Base-by-base conservation (phyloP, 2,329 filamentous ascomycete genomes). In the Didymella pinodella region DNA sequence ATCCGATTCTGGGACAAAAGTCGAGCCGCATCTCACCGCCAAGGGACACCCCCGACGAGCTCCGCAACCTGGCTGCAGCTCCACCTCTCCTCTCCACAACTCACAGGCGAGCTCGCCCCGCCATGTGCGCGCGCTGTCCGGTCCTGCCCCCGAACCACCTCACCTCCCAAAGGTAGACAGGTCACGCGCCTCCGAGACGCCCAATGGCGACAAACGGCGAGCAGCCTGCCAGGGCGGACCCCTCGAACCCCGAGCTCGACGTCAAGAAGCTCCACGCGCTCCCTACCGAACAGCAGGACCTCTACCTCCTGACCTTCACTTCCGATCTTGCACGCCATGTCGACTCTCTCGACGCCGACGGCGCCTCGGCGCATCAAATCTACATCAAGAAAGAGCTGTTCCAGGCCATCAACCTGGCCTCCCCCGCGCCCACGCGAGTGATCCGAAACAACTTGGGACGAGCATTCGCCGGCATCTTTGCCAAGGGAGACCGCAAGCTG, bases 321-420 rank as follows among this genome's bases (percentile, higher is more conserved):
- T 90, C 93, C 28, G 87, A 90, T 61, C 84, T 99, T 55, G 89
- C 88, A 63, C 90, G 90, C 67, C 91, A 97, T 83, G 90, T 96
- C 44, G 84, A 88, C 53, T 82, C 82, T 16, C 85, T 98, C 46
- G 86, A 88, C 52, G 83, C 88, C 62, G 92, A 97, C 67, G 90
- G 91, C 73, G 90, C 93, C 66, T 94, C 91, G 22, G 86, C 91
- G 12, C 91, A 97, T 79, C 95, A 99, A 78, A 88, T 93, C 70
- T 91, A 92, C 75, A 84, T 99, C 69, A 97, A 97, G 80, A 93
- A 91, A 76, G 93, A 98, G 83, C 85, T 97, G 66, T 91, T 98
- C 77, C 92, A 97, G 79, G 90, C 99, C 75, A 86, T 99, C 76
- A 93, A 89, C 71, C 86, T 99, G 38, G 76, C 88, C 48, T 85